Base-by-base conservation (phyloP, 2,329 filamentous ascomycete species). In the Fusarium sarcochroum region DNA sequence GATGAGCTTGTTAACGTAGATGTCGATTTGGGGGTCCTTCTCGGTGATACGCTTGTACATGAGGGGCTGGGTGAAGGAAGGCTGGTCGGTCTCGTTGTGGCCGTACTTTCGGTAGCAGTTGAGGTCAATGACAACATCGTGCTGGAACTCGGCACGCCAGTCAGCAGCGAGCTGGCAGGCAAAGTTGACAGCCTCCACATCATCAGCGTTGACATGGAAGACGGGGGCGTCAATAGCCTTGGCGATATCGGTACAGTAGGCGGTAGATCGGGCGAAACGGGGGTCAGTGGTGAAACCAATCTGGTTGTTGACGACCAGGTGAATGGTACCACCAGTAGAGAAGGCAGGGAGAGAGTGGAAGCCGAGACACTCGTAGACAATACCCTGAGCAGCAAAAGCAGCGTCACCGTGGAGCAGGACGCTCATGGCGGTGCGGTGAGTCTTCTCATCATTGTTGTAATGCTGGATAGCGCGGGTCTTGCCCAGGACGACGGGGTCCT, bases 221-320 rank as follows among this genome's bases (percentile, higher is more conserved):
- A 99, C 93, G 45, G 96, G 96, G 3, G 96, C 96, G 75, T 99
- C 96, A 73, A 99, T 98, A 51, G 96, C 93, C 86, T 99, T 99
- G 82, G 96, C 96, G 76, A 99, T 98, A 80, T 99, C 96, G 42
- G 96, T 98, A 84, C 96, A 99, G 89, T 99, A 99, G 44, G 96
- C 93, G 49, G 96, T 99, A 20, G 96, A 99, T 75, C 96, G 94
- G 74, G 96, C 91, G 81, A 97, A 99, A 77, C 96, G 93, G 72
- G 96, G 96, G 78, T 99, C 96, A 21, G 96, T 99, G 54, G 96
- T 99, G 87, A 99, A 99, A 81, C 96, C 96, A 80, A 99, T 99
- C 87, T 99, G 96, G 88, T 99, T 99, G 89, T 99, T 99, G 74
- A 98, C 95, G 62, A 99, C 90, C 71, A 99, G 87, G 83, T 99